Evolutionary conservation across 139 green algal species (phyloP), one percentile per base, ranked within the genome.

Genomic region (Pseudopediastrum boryanum): DNA sequence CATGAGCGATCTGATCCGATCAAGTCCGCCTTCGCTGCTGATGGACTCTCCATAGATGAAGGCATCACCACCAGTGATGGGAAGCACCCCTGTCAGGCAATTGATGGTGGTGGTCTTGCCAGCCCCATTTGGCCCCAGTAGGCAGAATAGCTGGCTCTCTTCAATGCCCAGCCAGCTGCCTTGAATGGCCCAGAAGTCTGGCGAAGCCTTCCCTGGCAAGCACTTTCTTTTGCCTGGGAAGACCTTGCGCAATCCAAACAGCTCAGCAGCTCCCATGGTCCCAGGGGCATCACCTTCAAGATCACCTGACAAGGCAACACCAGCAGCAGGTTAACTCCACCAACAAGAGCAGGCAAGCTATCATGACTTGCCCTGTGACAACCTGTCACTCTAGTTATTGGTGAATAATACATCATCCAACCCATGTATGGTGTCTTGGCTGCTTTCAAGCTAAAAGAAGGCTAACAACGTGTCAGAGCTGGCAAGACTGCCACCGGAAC

Each of bases 61-160:
- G 38, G 92, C 93, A 56, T 96, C 93, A 39, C 94, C 94, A 48
- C 85, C 82, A 29, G 81, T 93, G 41, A 85, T 77, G 3, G 83
- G 90, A 74, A 90, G 89, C 73, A 75, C 92, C 43, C 74, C 72
- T 2, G 90, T 96, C 25, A 97, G 87, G 84, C 88, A 94, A 87
- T 97, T 96, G 86, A 97, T 96, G 70, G 92, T 95, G n/a, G 93
- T 97, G 4, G 92, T 94, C 86, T 96, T 96, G 64, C 93, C 92
- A 0, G 90, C 91, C 8, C 86, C 89, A 39, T 91, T 91, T 50
- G 89, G 86, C 16, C 87, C 87, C 79, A 97, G 88, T 80, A 97
- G 79, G 85, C 93, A 96, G 74, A 97, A 96, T 29, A 97, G 81
- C 68, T 91, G 75, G 50, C 85, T 82, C 78, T 93, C 59, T 46